phyloP scores from a whole-genome alignment of 1,139 yeast genomes.

The Geotrichum carabidarum region DNA sequence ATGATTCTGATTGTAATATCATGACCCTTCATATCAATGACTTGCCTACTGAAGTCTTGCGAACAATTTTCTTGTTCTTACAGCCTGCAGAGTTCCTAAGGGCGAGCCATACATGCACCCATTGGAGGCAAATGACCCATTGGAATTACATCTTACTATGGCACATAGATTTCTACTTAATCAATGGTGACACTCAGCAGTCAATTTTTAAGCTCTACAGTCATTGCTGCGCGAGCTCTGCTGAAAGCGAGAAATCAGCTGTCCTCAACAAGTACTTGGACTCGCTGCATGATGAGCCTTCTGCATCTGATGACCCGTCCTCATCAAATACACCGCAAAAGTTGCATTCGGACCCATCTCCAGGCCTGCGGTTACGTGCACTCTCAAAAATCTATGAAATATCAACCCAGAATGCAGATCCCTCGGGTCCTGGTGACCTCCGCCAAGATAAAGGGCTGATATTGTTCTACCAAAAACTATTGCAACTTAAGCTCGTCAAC shows the following conservation, averaged over 20 bases:
- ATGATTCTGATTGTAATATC: slow-evolving; percentile 4
- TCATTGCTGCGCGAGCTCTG: slow-evolving; percentile 1
- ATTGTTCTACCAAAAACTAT: slow-evolving; percentile 14
- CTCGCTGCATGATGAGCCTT: background rate
- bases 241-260: background rate
- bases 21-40: slow-evolving; percentile 16
- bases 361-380: background rate
- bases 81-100: slow-evolving; percentile 17
- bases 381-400: slow-evolving; percentile 2
- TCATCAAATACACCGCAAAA: background rate
- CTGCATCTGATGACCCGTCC: background rate
- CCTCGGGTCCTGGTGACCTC: background rate
- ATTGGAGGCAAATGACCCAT: slow-evolving; percentile 18
- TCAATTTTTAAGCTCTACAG: slow-evolving; percentile 9
- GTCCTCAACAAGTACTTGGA: slow-evolving; percentile 2
- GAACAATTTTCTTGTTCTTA: slow-evolving; percentile 15
- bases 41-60: slow-evolving; percentile 20
- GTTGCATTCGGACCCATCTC: background rate
- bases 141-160: slow-evolving; percentile 20
- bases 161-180: slow-evolving; percentile 16
- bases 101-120: slow-evolving; percentile 17
- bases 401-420: background rate
- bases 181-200: slow-evolving; percentile 1
- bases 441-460: slow-evolving; percentile 8
- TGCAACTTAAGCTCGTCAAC: slow-evolving; percentile 14